Conservation (phyloP, 2,329 filamentous ascomycete genomes). For the Penicillium corylophilum region DNA sequence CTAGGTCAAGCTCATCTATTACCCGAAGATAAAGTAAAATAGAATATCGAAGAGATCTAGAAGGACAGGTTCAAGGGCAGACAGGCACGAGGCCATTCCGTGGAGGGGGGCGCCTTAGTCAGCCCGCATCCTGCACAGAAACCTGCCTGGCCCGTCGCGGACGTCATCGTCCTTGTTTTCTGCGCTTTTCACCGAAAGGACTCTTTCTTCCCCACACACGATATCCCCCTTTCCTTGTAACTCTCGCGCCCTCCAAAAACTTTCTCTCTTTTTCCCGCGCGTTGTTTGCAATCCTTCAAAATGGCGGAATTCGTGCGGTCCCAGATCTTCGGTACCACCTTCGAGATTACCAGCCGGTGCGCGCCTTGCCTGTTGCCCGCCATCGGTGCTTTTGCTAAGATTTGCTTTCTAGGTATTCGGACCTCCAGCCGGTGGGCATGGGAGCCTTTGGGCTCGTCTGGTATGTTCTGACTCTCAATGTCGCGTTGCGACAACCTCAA, state of each 20-base stretch:
- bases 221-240: not conserved
- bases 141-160: constrained; percentile 23
- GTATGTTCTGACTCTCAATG: constrained; percentile 54
- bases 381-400: not conserved
- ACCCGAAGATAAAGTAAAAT: not conserved
- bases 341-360: constrained; percentile 98
- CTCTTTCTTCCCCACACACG: constrained; percentile 38
- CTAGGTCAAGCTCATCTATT: not conserved
- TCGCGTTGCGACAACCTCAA: constrained; percentile 1
- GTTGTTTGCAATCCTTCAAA: constrained; percentile 40
- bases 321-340: constrained; percentile 99
- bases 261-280: constrained; percentile 4
- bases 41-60: not conserved
- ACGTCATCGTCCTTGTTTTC: constrained; percentile 36
- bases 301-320: constrained; percentile 99
- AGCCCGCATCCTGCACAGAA: constrained; percentile 16
- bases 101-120: constrained; percentile 13
- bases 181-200: constrained; percentile 21
- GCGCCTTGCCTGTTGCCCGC: constrained; percentile 7
- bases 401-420: constrained; percentile 71
- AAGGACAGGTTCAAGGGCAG: not conserved
- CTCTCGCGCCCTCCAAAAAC: not conserved
- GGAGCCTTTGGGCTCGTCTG: constrained; percentile 97
- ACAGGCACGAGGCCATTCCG: not conserved
- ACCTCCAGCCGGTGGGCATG: constrained; percentile 98